These are phyloP conservation scores for Tricladium varicosporioides DNA, from an alignment of 2,329 filamentous ascomycete species.

Conservation along the genomic window DNA sequence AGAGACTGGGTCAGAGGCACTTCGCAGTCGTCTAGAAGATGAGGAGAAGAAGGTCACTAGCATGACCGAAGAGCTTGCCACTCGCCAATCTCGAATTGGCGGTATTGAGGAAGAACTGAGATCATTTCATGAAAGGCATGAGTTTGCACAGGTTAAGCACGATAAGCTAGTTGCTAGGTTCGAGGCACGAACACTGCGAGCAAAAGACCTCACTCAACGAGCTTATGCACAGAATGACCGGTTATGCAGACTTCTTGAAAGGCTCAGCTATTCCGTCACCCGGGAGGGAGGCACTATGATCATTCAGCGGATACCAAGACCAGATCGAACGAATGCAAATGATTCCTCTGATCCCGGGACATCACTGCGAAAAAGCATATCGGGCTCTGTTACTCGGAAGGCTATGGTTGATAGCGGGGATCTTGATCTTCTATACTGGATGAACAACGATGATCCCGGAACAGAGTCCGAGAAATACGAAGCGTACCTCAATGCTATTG, in stretches of 20 bases:
- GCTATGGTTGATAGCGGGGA: slow-evolving; percentile 61
- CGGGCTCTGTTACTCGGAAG: slow-evolving; percentile 51
- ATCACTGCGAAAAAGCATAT: slow-evolving; percentile 50
- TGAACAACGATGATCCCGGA: slow-evolving; percentile 63
- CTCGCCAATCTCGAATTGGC: slow-evolving; percentile 72
- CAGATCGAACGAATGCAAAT: slow-evolving; percentile 59
- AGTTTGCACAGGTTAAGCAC: slow-evolving; percentile 51
- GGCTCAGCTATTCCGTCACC: slow-evolving; percentile 79
- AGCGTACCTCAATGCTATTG: slow-evolving; percentile 69
- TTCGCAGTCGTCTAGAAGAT: slow-evolving; percentile 72
- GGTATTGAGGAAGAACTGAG: slow-evolving; percentile 74
- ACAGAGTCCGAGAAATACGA: slow-evolving; percentile 72
- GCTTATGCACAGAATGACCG: slow-evolving; percentile 83
- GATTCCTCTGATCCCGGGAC: slow-evolving; percentile 56
- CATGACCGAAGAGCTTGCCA: slow-evolving; percentile 68
- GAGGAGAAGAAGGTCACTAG: slow-evolving; percentile 69
- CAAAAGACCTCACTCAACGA: slow-evolving; percentile 80
- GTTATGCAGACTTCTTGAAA: slow-evolving; percentile 78
- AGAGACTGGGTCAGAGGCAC: slow-evolving; percentile 76
- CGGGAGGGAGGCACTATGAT: slow-evolving; percentile 71
- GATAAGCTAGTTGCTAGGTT: slow-evolving; percentile 55
- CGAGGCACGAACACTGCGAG: slow-evolving; percentile 67
- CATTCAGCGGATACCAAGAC: slow-evolving; percentile 68
- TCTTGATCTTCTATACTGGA: slow-evolving; percentile 78
- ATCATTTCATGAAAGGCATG: slow-evolving; percentile 63